Conservation (phyloP, 345 rosid species). For the Microcos paniculata region DNA sequence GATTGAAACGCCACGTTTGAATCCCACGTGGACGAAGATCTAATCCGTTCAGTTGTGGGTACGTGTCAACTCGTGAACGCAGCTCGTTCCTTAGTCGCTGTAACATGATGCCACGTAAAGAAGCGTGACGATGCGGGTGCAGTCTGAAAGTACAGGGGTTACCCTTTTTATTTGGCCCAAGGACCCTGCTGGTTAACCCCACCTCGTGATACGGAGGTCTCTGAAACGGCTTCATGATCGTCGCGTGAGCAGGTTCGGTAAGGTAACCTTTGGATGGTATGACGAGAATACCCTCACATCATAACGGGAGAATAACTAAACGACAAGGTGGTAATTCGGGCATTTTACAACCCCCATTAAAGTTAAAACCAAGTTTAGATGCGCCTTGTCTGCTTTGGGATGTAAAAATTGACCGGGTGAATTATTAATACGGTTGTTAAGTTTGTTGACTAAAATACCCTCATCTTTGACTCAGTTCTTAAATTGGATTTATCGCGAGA, state of each 20-base stretch:
- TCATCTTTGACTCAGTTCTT: too few relatives aligned
- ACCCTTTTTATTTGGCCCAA: neutral
- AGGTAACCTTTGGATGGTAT: neutral
- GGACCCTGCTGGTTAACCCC: neutral
- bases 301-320: neutral
- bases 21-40: slow-evolving; percentile 15
- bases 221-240: slow-evolving; percentile 8
- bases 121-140: neutral
- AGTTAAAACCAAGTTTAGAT: too few relatives aligned
- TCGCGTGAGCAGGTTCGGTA: slow-evolving; percentile 8
- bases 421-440: neutral
- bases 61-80: slow-evolving; percentile 23
- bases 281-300: neutral
- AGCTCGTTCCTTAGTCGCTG: neutral
- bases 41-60: neutral
- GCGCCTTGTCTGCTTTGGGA: neutral
- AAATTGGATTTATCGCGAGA: too few relatives aligned
- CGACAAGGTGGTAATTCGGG: neutral
- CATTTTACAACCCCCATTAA: neutral
- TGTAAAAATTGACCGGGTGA: neutral
- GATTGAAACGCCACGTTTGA: neutral
- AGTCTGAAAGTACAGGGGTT: neutral
- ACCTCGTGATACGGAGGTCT: neutral
- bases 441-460: neutral
- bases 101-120: slow-evolving; percentile 27